Conservation (phyloP, 208 protist genomes). For the Leptomonas pyrrhocoris region DNA sequence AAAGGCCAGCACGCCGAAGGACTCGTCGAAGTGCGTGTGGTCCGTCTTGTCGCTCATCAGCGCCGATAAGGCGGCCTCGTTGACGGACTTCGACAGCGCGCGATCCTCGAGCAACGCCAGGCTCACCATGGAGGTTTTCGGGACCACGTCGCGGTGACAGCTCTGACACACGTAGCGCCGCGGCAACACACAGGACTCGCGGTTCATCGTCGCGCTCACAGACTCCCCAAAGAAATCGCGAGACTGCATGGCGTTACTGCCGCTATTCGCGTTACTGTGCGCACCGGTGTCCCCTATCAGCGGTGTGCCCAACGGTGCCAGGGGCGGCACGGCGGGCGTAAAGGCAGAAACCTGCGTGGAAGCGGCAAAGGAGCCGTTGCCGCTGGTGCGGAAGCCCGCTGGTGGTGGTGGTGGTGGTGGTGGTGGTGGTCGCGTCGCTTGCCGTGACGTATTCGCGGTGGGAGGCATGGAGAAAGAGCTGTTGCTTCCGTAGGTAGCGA, state of each 20-base stretch:
- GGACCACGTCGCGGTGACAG: conserved; percentile 27
- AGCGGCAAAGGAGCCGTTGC: conserved; percentile 10
- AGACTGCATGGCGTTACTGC: neutral
- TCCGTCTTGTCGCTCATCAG: neutral
- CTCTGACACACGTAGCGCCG: conserved; percentile 26
- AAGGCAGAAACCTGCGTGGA: neutral
- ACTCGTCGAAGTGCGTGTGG: neutral
- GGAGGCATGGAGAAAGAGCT: conserved; percentile 1
- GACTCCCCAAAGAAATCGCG: conserved; percentile 6
- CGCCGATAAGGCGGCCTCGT: conserved; percentile 2
- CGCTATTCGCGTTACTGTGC: neutral
- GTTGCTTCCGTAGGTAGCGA: neutral
- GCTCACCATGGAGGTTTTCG: conserved; percentile 22
- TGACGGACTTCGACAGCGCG: neutral
- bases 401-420: neutral
- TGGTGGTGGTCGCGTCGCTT: neutral
- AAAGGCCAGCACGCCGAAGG: conserved; percentile 16
- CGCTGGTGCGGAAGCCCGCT: conserved; percentile 1
- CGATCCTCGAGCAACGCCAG: conserved; percentile 14
- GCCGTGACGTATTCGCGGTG: neutral
- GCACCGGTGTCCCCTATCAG: neutral
- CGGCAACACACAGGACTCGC: neutral
- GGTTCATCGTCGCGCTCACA: conserved; percentile 4
- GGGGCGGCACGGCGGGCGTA: conserved; percentile 8
- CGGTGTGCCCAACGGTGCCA: conserved; percentile 1